Conservation (phyloP, 1,284 basidiomycete species). For the Mycena citricolor region DNA sequence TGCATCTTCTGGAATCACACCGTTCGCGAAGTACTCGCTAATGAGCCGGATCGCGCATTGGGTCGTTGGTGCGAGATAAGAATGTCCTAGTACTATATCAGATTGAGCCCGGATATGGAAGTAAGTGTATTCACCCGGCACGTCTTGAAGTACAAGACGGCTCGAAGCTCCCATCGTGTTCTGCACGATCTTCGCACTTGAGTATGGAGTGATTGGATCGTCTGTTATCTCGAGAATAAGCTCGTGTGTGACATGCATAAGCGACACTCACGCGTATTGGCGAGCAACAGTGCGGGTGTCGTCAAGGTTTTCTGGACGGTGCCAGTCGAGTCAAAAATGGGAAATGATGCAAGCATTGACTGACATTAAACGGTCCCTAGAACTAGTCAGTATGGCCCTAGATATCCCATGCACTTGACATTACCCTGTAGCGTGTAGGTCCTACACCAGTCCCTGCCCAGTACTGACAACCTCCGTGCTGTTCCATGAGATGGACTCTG, state of each 20-base stretch:
- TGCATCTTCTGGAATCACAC: conserved; percentile 9
- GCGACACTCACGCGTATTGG: conserved; percentile 15
- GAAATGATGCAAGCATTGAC: not conserved
- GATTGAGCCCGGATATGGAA: not conserved
- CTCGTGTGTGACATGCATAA: not conserved
- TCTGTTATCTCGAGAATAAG: conserved; percentile 3
- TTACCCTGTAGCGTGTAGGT: conserved; percentile 15
- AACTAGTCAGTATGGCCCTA: no score
- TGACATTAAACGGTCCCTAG: conserved; percentile 23
- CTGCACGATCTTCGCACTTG: conserved; percentile 8
- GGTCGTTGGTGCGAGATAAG: conserved; percentile 18
- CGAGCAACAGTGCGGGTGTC: conserved; percentile 15
- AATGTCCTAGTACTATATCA: conserved; percentile 9
- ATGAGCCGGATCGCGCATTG: conserved; percentile 11
- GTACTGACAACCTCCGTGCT: conserved; percentile 22
- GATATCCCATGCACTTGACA: not conserved
- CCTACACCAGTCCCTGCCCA: conserved; percentile 21
- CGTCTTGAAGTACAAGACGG: conserved; percentile 17
- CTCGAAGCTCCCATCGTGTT: conserved; percentile 16
- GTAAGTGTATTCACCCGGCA: conserved; percentile 4
- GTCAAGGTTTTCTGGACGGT: conserved; percentile 19
- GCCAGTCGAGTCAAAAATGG: not conserved
- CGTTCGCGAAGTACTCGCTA: conserved; percentile 12
- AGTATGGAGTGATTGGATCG: conserved; percentile 19
- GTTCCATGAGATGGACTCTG: conserved; percentile 22